phyloP scores from a whole-genome alignment of 768 basidiomycete genomes.

The Termitomyces sp. region DNA sequence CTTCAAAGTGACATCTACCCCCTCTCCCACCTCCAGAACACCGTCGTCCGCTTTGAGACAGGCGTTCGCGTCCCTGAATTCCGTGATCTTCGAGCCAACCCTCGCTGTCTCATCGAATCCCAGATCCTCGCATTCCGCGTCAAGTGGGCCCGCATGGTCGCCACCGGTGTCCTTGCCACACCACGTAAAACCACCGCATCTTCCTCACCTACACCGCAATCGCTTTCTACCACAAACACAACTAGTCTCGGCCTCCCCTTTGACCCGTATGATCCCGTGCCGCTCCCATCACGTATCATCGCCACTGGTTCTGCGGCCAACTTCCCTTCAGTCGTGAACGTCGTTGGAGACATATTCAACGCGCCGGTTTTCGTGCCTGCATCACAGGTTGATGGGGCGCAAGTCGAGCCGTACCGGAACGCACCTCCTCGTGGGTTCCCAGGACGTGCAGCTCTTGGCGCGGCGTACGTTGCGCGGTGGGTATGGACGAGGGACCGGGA shows the following conservation, averaged over 20 bases:
- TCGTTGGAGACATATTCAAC: constrained; percentile 82
- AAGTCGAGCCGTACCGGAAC: constrained; percentile 67
- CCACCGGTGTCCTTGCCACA: constrained; percentile 63
- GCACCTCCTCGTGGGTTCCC: constrained; percentile 69
- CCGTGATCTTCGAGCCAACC: constrained; percentile 84
- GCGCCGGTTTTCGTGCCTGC: constrained; percentile 72
- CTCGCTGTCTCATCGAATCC: constrained; percentile 79
- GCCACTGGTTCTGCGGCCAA: constrained; percentile 80
- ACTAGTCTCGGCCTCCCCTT: constrained; percentile 64
- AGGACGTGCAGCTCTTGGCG: constrained; percentile 65
- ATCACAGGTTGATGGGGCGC: constrained; percentile 76
- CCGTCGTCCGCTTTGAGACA: constrained; percentile 77
- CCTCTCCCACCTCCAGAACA: constrained; percentile 76
- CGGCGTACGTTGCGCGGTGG: constrained; percentile 81
- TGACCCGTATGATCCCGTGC: constrained; percentile 71
- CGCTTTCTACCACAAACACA: constrained; percentile 9
- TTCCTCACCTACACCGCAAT: constrained; percentile 7
- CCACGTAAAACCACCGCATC: constrained; percentile 30
- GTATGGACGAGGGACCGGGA: constrained; percentile 67
- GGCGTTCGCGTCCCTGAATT: constrained; percentile 88
- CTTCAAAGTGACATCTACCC: constrained; percentile 77
- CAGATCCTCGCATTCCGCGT: constrained; percentile 80
- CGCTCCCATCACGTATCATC: constrained; percentile 63
- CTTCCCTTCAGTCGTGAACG: constrained; percentile 77
- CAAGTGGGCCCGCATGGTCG: constrained; percentile 72